Base-by-base conservation (phyloP, 805 yeast genomes). In the Torulaspora indica region DNA sequence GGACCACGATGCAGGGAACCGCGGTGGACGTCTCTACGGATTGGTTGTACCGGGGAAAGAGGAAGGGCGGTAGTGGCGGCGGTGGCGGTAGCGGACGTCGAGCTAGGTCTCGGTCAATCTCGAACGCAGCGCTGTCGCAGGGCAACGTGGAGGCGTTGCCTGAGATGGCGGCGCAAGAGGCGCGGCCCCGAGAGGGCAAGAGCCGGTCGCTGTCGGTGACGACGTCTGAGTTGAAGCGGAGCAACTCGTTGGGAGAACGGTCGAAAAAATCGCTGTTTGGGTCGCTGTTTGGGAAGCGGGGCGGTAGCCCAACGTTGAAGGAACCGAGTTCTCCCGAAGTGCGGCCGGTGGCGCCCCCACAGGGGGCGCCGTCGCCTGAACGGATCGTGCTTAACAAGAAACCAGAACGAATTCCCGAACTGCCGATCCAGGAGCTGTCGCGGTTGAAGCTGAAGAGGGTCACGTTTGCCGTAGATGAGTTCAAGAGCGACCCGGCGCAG, bases 401-500 rank as follows among this genome's bases (percentile, higher is more conserved):
- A 70, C 72, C 8, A 65, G 66, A 46, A 61, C 70, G 45, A 27
- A 30, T 22, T 28, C 40, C 18, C 58, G 62, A 22, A 50, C 60
- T 65, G 15, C 73, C 71, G 8, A 57, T 68, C 18, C 58, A 59
- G 35, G 51, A 49, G 22, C 39, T 58, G 30, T 42, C 55, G 8
- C 58, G 58, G 5, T 51, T 70, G 1, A 60, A 58, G 15, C 67
- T 85, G 60, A 74, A 77, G 51, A 70, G 90, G 48, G 95, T 88
- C 4, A 75, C 79, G 0, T 90, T 90, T 64, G 88, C 93, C 0
- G 73, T 87, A 4, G 85, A 85, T 40, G 78, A 82, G 41, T 76
- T 88, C 48, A 73, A 72, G 0, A 72, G 71, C 49, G 96, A 90
- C 63, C 97, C 97, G 2, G 95, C 96, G 1, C 97, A 90, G 58